Percentiles rank a stretch among this genome's conserved stretches.
Evolutionary conservation across 129 eudicot genomes (phyloP).

Genomic region (Flaveria robusta): DNA sequence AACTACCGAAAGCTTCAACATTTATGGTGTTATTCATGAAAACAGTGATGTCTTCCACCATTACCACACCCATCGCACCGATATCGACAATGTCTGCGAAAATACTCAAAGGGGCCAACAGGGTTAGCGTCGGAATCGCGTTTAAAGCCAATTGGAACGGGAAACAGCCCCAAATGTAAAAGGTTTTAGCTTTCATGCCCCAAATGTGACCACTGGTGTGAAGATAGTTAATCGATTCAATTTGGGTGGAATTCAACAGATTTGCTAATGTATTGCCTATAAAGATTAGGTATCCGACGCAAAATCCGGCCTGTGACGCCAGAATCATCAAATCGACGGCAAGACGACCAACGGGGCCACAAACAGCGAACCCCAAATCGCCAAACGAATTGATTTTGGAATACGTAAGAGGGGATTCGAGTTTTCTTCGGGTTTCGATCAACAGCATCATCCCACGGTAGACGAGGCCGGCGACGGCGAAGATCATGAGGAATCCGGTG

Average conservation of each 20-base stretch:
- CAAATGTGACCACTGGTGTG: conserved; percentile 25
- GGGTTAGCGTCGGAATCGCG: conserved; percentile 58
- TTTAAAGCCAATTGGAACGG: conserved; percentile 60
- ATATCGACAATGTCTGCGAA: conserved; percentile 62
- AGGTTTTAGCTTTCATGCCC: conserved; percentile 41
- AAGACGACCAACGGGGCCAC: conserved; percentile 51
- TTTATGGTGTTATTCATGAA: conserved; percentile 8
- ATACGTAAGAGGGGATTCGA: conserved; percentile 40
- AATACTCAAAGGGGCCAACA: conserved; percentile 63
- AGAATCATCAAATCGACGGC: conserved; percentile 60
- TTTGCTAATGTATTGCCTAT: conserved; percentile 54
- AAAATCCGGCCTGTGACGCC: conserved; percentile 63
- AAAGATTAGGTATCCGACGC: conserved; percentile 59
- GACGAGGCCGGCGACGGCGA: conserved; percentile 52
- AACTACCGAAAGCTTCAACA: conserved; percentile 42
- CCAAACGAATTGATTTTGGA: conserved; percentile 56
- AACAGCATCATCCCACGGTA: conserved; percentile 71
- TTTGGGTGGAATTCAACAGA: conserved; percentile 21
- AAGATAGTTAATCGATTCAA: conserved; percentile 1
- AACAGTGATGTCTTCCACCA: conserved; percentile 40
- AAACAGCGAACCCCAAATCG: conserved; percentile 59
- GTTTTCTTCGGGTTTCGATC: conserved; percentile 46
- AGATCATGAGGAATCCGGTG: conserved; percentile 47
- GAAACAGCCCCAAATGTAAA: conserved; percentile 53
- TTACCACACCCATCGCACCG: conserved; percentile 52